Evolutionary conservation across 1,284 basidiomycete species (phyloP).

Genomic region (Rhodofomes roseus): DNA sequence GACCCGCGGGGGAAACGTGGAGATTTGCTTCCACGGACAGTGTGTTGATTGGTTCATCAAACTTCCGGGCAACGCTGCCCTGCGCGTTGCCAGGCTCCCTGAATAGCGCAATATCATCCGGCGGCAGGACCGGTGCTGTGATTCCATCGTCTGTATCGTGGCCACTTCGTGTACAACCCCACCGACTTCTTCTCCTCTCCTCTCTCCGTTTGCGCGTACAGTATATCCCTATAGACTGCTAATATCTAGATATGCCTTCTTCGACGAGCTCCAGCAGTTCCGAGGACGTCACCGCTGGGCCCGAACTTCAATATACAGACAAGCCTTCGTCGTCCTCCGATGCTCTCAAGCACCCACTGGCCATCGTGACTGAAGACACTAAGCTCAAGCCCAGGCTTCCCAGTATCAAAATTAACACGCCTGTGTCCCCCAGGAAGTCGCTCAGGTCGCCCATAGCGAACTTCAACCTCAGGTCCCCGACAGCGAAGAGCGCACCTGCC

Average conservation of each 20-base stretch:
- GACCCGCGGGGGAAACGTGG: too few species aligned
- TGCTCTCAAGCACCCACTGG: neutral
- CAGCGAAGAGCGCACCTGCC: neutral
- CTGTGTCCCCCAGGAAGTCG: neutral
- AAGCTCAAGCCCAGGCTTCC: neutral
- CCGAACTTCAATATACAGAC: neutral
- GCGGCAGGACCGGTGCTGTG: neutral
- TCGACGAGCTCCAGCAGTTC: neutral
- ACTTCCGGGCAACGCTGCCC: neutral
- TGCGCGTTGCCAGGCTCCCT: neutral
- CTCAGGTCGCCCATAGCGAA: neutral
- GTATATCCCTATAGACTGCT: neutral
- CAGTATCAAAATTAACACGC: neutral
- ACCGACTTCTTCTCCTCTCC: neutral
- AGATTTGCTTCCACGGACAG: neutral
- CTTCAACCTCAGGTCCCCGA: neutral
- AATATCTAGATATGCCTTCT: neutral
- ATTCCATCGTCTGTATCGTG: neutral
- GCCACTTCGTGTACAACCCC: neutral
- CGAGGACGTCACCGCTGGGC: neutral
- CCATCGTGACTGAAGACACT: neutral
- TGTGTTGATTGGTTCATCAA: neutral
- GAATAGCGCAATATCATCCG: neutral
- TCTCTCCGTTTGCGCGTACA: neutral
- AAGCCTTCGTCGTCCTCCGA: neutral